Evolutionary conservation across 805 yeast genomes (phyloP), one percentile per base, ranked within the genome.

Genomic region (Wickerhamiella occidentalis): DNA sequence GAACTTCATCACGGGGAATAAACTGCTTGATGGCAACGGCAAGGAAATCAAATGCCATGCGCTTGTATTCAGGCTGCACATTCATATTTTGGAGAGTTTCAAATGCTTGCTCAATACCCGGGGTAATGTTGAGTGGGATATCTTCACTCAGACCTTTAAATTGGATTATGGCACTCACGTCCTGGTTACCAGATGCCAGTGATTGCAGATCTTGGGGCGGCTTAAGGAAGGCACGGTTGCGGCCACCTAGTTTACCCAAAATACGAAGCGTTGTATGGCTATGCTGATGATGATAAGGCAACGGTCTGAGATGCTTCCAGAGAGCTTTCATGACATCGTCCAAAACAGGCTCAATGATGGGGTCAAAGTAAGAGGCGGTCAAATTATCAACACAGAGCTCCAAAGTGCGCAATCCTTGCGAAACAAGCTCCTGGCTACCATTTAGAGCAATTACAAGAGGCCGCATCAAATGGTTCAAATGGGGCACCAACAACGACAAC

Each of bases 311-410:
- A 57, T 90, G 92, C 54, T 77, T 80, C 90, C 96, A 92, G 29
- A 92, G 70, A 0, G 96, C 95, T 35, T 82, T 80, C 85, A 88
- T 84, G 1, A 94, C 87, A 57, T 92, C 96, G 52, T 85, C 94
- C 48, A 90, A 80, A 1, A 88, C 96, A 0, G 99, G 97, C 60
- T 88, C 96, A 52, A 92, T 80, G 61, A 92, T 88, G 2, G 98
- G 97, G 59, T 92, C 98, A 64, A 92, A 87, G 64, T 88, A 92
- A 55, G 88, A 95, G 0, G 97, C 94, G 0, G 97, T 94, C 53
- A 92, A 66, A 59, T 94, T 92, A 60, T 92, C 99, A 21, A 92
- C 96, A 62, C 98, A 92, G 6, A 92, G 72, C 61, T 92, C 99
- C 51, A 92, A 75, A 0, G 98, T 94, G 54, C 99, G 72, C 54